phyloP scores from a whole-genome alignment of 176 grass and related monocot species.

The Cocos nucifera region DNA sequence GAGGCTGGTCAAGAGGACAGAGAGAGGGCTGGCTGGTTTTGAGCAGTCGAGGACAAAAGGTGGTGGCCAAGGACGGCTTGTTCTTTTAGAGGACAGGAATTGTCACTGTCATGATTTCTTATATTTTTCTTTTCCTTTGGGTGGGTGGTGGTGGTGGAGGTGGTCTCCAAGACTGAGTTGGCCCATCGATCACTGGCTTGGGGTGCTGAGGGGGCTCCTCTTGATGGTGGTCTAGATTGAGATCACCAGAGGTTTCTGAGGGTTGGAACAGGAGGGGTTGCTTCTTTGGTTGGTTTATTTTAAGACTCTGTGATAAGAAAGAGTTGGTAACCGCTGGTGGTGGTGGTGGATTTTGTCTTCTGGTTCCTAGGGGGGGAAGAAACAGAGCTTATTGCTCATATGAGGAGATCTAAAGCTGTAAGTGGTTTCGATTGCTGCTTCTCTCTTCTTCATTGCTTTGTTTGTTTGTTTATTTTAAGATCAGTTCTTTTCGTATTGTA shows the following conservation, averaged over 20 bases:
- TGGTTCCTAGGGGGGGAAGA: no score
- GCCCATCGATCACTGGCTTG: no score
- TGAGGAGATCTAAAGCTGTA: conserved; percentile 63
- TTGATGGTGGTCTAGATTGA: no score
- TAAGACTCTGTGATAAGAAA: no score
- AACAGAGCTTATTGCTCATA: conserved; percentile 7
- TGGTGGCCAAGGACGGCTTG: conserved; percentile 35
- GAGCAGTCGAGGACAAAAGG: conserved; percentile 29
- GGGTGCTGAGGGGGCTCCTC: no score
- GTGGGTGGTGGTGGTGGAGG: background rate
- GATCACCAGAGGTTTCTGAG: no score
- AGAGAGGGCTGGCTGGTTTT: background rate
- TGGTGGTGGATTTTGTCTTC: no score
- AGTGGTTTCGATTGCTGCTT: conserved; percentile 8
- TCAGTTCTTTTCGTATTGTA: no score
- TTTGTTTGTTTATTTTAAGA: background rate
- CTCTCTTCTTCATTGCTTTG: background rate
- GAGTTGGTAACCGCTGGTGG: no score
- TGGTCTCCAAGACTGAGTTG: no score
- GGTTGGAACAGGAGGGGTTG: no score
- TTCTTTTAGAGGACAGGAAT: conserved; percentile 31
- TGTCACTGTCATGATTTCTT: conserved; percentile 36
- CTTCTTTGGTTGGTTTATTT: no score
- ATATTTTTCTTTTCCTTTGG: conserved; percentile 1
- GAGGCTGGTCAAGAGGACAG: background rate